A percentile compares a stretch with the other conserved stretches of the same genome.
Conservation (phyloP, 192 early-diverging fungal genomes). For the Coemansia sp. region DNA sequence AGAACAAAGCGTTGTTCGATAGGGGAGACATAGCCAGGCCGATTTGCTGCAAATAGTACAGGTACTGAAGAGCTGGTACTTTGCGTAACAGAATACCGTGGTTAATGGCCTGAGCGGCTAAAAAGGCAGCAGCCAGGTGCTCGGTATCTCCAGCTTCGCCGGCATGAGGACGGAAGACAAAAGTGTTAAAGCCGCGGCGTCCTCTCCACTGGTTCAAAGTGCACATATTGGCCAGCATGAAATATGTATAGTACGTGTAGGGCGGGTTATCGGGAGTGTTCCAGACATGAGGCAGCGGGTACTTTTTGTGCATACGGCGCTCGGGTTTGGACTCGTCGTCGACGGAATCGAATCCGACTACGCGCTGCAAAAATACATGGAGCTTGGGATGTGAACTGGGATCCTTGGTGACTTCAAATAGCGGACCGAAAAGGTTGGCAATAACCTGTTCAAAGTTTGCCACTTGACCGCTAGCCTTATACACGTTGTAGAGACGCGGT, state of each 20-base stretch:
- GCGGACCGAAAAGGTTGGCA: constrained; percentile 80
- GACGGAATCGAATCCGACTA: constrained; percentile 91
- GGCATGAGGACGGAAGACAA: constrained; percentile 92
- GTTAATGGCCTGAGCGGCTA: constrained; percentile 83
- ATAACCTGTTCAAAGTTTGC: constrained; percentile 77
- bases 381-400: constrained; percentile 88
- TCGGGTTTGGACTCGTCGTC: constrained; percentile 95
- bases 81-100: constrained; percentile 94
- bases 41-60: constrained; percentile 94
- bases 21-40: constrained; percentile 96
- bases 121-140: constrained; percentile 85
- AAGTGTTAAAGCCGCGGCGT: constrained; percentile 81
- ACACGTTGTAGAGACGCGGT: constrained; percentile 88
- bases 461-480: constrained; percentile 65
- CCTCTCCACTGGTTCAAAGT: constrained; percentile 78
- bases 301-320: constrained; percentile 79
- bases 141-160: constrained; percentile 97
- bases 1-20: constrained; percentile 94
- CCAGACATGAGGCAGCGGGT: constrained; percentile 68
- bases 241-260: constrained; percentile 93
- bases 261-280: constrained; percentile 72
- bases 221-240: constrained; percentile 85
- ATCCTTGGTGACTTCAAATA: constrained; percentile 89
- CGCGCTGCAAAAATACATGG: constrained; percentile 90
- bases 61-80: constrained; percentile 91